Evolutionary conservation across 73 alveolate species (phyloP).

Genomic region (Tetrahymena thermophila): DNA sequence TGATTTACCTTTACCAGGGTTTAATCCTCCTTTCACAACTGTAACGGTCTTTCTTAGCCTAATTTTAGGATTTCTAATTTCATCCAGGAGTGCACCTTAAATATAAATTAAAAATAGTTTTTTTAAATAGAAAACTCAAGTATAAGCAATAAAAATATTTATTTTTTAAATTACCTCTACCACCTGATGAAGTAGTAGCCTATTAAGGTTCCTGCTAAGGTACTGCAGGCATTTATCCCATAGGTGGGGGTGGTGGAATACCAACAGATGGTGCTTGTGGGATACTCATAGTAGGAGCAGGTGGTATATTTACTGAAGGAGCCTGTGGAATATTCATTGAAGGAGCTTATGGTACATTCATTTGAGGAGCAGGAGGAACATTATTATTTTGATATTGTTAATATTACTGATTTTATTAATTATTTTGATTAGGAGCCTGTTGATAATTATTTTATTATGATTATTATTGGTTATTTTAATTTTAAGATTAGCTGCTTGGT

Average conservation of each 20-base stretch:
- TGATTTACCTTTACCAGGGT: not conserved
- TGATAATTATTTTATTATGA: not conserved
- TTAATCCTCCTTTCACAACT: not conserved
- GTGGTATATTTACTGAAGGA: not conserved
- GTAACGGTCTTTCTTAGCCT: not conserved
- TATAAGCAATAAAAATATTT: not conserved
- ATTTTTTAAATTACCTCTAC: not conserved
- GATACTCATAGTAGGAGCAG: not conserved
- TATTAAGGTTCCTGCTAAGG: not conserved
- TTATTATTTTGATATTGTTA: not conserved
- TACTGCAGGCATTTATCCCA: not conserved
- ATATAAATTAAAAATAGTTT: not conserved
- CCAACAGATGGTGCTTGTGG: not conserved
- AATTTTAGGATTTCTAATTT: not conserved
- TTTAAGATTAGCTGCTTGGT: not conserved
- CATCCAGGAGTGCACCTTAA: not conserved
- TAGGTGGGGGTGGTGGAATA: not conserved
- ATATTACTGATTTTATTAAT: too few species aligned
- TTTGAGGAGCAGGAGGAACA: not conserved
- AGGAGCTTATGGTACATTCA: not conserved
- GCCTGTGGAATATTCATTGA: not conserved
- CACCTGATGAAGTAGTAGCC: not conserved
- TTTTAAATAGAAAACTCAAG: not conserved
- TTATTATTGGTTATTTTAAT: not conserved
- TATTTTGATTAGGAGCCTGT: not conserved